Percentiles rank a stretch among this genome's conserved stretches.
These are phyloP conservation scores for Saturnispora halmiae DNA, from an alignment of 805 yeast genomes.

Conservation along the genomic window DNA sequence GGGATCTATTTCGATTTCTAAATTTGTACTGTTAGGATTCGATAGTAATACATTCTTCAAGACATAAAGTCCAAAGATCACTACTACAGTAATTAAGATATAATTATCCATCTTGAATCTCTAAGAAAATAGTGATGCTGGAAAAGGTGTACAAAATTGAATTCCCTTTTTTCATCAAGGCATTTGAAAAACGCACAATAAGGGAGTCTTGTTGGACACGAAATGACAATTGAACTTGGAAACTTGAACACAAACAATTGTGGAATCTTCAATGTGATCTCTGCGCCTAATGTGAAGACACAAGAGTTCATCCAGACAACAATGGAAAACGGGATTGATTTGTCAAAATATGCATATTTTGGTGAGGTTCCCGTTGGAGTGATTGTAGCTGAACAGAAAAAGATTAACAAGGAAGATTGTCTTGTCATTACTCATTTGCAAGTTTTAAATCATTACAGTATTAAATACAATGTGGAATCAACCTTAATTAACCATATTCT, in stretches of 20 bases:
- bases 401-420: slow-evolving; percentile 33
- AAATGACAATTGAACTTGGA: slow-evolving; percentile 48
- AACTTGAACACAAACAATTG: slow-evolving; percentile 52
- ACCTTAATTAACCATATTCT: slow-evolving; percentile 48
- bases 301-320: slow-evolving; percentile 45
- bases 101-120: slow-evolving; percentile 21
- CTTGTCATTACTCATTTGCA: slow-evolving; percentile 21
- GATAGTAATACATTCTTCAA: slow-evolving; percentile 21
- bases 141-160: no score
- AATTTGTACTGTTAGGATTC: slow-evolving; percentile 15
- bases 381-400: slow-evolving; percentile 46
- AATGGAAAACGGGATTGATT: slow-evolving; percentile 35
- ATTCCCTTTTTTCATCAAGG: no score
- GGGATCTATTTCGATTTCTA: slow-evolving; percentile 23
- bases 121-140: not conserved
- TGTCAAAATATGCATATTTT: slow-evolving; percentile 49
- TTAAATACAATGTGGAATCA: slow-evolving; percentile 52
- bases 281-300: slow-evolving; percentile 45
- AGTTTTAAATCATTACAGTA: slow-evolving; percentile 52
- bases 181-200: no score
- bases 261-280: slow-evolving; percentile 50
- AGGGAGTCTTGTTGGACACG: no score
- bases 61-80: slow-evolving; percentile 17
- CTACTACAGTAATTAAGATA: slow-evolving; percentile 20
- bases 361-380: slow-evolving; percentile 79